Conservation (phyloP, 2,329 filamentous ascomycete genomes). For the Phialophora expanda region DNA sequence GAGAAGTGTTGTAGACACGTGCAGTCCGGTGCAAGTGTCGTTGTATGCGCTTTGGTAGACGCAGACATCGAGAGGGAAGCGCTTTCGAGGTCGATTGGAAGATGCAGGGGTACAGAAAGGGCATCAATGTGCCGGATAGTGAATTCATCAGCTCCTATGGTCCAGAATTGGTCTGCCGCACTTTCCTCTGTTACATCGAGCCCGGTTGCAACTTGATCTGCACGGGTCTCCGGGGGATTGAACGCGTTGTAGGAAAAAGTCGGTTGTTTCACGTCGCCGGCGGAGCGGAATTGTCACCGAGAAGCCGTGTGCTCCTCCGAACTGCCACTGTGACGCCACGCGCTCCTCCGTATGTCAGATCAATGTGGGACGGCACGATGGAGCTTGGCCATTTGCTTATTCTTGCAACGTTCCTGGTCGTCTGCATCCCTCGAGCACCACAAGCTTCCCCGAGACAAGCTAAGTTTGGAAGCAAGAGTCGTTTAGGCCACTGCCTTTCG, state of each 20-base stretch:
- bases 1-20: slow-evolving; percentile 10
- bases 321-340: background rate
- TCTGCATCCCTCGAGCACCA: background rate
- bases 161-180: background rate
- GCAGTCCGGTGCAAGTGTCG: background rate
- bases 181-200: background rate
- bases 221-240: background rate
- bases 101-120: slow-evolving; percentile 46
- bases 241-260: background rate
- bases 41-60: slow-evolving; percentile 27
- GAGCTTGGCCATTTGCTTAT: background rate
- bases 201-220: background rate
- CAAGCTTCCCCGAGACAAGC: background rate
- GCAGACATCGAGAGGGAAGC: slow-evolving; percentile 28
- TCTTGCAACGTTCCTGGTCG: background rate
- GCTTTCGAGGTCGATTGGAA: slow-evolving; percentile 15
- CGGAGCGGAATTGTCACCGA: slow-evolving; percentile 19
- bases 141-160: slow-evolving; percentile 23
- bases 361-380: too few relatives aligned
- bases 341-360: background rate
- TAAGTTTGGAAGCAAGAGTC: background rate
- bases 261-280: background rate
- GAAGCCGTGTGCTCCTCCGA: background rate
- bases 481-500: background rate
- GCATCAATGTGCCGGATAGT: slow-evolving; percentile 39